phyloP scores from a whole-genome alignment of 2,329 filamentous ascomycete genomes.

The Decorospora gaudefroyi region DNA sequence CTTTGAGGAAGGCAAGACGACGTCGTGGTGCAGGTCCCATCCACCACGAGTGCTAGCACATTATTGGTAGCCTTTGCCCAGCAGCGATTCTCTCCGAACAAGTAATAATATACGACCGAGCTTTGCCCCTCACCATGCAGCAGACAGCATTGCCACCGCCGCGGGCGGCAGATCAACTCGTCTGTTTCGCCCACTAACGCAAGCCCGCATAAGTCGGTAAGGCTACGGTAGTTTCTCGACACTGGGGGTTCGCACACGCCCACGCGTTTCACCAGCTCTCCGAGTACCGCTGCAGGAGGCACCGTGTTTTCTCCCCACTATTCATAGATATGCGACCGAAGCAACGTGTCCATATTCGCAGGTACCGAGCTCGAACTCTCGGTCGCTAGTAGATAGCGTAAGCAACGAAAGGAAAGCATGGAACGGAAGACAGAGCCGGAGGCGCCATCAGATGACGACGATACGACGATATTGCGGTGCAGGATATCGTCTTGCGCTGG shows the following conservation, averaged over 20 bases:
- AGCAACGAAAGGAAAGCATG: constrained; percentile 6
- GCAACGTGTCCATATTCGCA: constrained; percentile 11
- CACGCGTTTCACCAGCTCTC: constrained; percentile 6
- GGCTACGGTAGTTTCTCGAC: constrained; percentile 6
- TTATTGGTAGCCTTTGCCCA: too few relatives aligned
- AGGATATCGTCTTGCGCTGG: constrained; percentile 13
- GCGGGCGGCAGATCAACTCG: constrained; percentile 24
- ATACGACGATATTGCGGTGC: constrained; percentile 8
- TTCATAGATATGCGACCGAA: constrained; percentile 1
- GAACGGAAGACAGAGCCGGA: constrained; percentile 9
- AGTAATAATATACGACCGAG: constrained; percentile 7
- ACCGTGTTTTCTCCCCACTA: neutral
- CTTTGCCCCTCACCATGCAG: constrained; percentile 37
- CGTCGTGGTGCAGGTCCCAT: too few relatives aligned
- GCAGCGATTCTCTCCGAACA: constrained; percentile 5
- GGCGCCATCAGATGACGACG: constrained; percentile 24
- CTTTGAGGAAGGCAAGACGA: too few relatives aligned
- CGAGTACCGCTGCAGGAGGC: constrained; percentile 1
- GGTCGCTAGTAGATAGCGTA: constrained; percentile 1
- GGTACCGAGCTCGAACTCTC: neutral
- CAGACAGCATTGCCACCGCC: constrained; percentile 32
- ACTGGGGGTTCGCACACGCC: constrained; percentile 14
- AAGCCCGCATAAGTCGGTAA: constrained; percentile 25
- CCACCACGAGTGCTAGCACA: too few relatives aligned
- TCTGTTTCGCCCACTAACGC: constrained; percentile 25